phyloP scores from a whole-genome alignment of 2,329 filamentous ascomycete genomes.

The Grosmannia huntii region DNA sequence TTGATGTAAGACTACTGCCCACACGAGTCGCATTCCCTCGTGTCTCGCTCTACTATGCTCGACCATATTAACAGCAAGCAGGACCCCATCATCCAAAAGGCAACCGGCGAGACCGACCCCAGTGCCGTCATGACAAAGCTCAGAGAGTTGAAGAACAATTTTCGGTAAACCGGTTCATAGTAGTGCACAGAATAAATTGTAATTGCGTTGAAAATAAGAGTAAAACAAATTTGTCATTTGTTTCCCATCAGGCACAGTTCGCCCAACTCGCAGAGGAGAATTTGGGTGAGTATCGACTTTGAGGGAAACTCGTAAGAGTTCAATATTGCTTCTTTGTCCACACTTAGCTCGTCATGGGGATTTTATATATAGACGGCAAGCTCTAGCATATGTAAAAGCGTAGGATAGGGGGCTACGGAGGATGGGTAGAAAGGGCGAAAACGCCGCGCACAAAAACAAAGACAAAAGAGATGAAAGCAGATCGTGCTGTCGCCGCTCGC shows the following conservation, averaged over 20 bases:
- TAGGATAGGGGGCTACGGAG: background rate
- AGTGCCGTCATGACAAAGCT: slow-evolving; percentile 75
- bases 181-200: slow-evolving; percentile 9
- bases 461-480: background rate
- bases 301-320: slow-evolving; percentile 14
- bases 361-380: slow-evolving; percentile 39
- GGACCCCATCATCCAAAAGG: slow-evolving; percentile 75
- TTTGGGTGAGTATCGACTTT: slow-evolving; percentile 12
- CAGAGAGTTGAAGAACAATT: slow-evolving; percentile 81
- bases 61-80: slow-evolving; percentile 20
- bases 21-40: too few species aligned
- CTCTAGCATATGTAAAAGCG: slow-evolving; percentile 55
- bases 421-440: background rate
- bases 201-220: slow-evolving; percentile 1
- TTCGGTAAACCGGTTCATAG: slow-evolving; percentile 34
- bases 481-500: background rate
- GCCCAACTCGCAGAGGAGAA: slow-evolving; percentile 4
- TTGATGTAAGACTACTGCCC: slow-evolving; percentile 40
- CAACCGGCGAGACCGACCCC: slow-evolving; percentile 67
- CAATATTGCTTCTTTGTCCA: slow-evolving; percentile 57
- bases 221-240: slow-evolving; percentile 12
- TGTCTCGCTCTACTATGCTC: background rate
- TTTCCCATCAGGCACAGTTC: slow-evolving; percentile 20
- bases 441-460: background rate
- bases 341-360: slow-evolving; percentile 46